These are phyloP conservation scores for Hymenoscyphus scutula DNA, from an alignment of 2,329 filamentous ascomycete species.

Conservation along the genomic window DNA sequence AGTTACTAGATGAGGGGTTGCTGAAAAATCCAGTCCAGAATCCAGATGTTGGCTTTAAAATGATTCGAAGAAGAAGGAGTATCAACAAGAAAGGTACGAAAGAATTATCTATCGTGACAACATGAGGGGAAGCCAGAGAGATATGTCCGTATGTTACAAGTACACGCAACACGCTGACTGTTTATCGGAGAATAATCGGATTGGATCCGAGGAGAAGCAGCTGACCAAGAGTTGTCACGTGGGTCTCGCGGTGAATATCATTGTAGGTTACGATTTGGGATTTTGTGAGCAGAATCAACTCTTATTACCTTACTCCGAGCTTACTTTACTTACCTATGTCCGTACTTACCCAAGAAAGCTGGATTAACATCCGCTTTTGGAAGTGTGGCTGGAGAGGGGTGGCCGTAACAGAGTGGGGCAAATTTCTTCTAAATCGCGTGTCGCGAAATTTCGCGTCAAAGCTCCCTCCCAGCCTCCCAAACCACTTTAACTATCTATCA, in stretches of 20 bases:
- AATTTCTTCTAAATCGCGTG: constrained; percentile 6
- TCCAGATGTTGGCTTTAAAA: background rate
- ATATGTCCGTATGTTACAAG: background rate
- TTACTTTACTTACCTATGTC: too few relatives aligned
- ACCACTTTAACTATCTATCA: constrained; percentile 1
- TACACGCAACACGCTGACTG: background rate
- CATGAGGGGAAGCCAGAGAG: background rate
- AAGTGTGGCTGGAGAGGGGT: too few relatives aligned
- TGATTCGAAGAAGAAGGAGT: background rate
- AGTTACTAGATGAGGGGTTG: background rate
- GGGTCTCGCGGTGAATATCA: too few relatives aligned
- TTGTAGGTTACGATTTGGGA: too few relatives aligned
- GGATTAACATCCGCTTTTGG: too few relatives aligned
- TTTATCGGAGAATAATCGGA: background rate
- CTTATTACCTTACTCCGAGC: too few relatives aligned
- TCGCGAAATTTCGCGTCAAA: background rate
- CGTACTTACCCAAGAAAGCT: too few relatives aligned
- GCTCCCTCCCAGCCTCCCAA: background rate
- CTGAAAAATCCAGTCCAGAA: background rate
- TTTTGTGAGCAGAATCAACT: too few relatives aligned
- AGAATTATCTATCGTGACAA: background rate
- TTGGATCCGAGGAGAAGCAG: background rate
- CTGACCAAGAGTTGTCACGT: background rate
- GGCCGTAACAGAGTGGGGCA: too few relatives aligned
- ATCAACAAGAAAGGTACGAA: background rate